These are phyloP conservation scores for Aspergillus sp. DNA, from an alignment of 2,329 filamentous ascomycete genomes.

Conservation along the genomic window DNA sequence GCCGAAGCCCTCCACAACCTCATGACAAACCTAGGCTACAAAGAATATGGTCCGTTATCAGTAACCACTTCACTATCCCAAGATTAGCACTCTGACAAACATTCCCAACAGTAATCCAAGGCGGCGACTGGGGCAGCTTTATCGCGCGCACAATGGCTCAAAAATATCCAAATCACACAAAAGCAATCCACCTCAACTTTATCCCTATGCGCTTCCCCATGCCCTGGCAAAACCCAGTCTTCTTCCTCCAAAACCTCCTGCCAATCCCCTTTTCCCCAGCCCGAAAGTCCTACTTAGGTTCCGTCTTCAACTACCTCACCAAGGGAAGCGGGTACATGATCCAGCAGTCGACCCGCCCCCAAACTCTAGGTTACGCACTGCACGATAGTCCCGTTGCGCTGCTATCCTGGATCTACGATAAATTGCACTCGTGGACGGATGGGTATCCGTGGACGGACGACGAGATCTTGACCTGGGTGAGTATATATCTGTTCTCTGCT, in stretches of 20 bases:
- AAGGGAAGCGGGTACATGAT: constrained; percentile 57
- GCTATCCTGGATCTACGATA: constrained; percentile 81
- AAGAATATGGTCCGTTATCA: constrained; percentile 55
- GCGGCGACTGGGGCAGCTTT: constrained; percentile 71
- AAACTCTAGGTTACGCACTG: constrained; percentile 72
- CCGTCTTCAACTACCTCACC: constrained; percentile 28
- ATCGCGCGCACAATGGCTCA: constrained; percentile 67
- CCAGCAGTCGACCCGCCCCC: constrained; percentile 69
- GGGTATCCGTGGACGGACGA: constrained; percentile 74
- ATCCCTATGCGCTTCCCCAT: constrained; percentile 54
- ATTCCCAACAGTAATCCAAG: constrained; percentile 52
- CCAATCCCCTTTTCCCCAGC: constrained; percentile 36
- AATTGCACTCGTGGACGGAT: constrained; percentile 77
- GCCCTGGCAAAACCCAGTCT: constrained; percentile 57
- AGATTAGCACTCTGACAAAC: constrained; percentile 1
- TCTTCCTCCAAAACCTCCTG: constrained; percentile 48
- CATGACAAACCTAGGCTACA: constrained; percentile 70
- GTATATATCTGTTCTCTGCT: constrained; percentile 71
- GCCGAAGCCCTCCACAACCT: constrained; percentile 69
- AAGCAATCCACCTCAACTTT: constrained; percentile 68
- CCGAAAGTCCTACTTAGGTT: constrained; percentile 29
- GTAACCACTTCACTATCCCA: neutral
- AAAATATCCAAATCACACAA: constrained; percentile 61
- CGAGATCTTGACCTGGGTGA: constrained; percentile 75
- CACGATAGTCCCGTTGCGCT: constrained; percentile 72